Evolutionary conservation across 306 rosid genomes (phyloP).

Genomic region (Begonia masoniana): DNA sequence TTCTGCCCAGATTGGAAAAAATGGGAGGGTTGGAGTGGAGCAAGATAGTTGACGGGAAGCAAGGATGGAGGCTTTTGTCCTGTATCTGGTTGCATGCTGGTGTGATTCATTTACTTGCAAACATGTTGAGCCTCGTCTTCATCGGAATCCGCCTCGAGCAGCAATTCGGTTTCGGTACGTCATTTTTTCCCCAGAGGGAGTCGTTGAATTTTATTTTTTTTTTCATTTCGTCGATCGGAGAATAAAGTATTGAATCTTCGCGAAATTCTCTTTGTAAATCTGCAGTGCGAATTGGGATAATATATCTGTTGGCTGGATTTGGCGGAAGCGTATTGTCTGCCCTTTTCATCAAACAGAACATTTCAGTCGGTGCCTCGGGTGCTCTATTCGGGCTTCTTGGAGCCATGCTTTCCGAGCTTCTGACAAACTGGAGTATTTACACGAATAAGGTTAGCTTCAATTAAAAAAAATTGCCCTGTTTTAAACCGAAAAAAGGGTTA

Average conservation of each 20-base stretch:
- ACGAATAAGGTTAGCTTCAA: conserved; percentile 55
- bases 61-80: conserved; percentile 37
- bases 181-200: background rate
- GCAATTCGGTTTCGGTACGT: conserved; percentile 38
- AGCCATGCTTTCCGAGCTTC: conserved; percentile 79
- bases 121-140: conserved; percentile 37
- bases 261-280: too few relatives aligned
- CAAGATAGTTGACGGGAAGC: conserved; percentile 20
- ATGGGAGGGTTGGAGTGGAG: conserved; percentile 32
- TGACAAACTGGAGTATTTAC: conserved; percentile 79
- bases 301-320: conserved; percentile 65
- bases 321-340: conserved; percentile 76
- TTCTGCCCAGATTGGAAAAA: conserved; percentile 26
- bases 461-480: background rate
- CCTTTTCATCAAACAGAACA: conserved; percentile 43
- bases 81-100: conserved; percentile 45
- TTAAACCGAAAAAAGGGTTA: too few relatives aligned
- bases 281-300: conserved; percentile 53
- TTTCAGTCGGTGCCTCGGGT: conserved; percentile 93
- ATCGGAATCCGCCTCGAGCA: conserved; percentile 46
- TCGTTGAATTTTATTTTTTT: background rate
- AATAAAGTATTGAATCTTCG: too few relatives aligned
- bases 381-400: conserved; percentile 84
- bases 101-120: conserved; percentile 36
- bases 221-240: too few relatives aligned